Evolutionary conservation across 2,329 filamentous ascomycete genomes (phyloP).

Genomic region (Ceratocystis huliohia): DNA sequence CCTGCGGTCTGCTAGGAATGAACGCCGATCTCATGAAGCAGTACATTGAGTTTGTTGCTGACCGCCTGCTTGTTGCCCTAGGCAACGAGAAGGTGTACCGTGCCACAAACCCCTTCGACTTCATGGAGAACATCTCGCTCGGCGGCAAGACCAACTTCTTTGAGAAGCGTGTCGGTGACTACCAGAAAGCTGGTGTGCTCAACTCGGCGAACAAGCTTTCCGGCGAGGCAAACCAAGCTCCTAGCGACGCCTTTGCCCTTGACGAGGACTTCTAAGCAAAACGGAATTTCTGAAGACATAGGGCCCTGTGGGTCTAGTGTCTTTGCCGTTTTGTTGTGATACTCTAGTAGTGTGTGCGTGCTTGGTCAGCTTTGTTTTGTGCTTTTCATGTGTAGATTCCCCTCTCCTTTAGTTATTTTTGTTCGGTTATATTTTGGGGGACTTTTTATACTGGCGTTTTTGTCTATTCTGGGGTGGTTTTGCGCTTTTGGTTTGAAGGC

Average conservation of each 20-base stretch:
- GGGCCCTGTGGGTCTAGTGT: not conserved
- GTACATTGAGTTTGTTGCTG: slow-evolving; percentile 99
- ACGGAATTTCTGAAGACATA: too few relatives aligned
- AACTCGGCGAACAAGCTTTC: slow-evolving; percentile 66
- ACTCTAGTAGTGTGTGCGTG: not conserved
- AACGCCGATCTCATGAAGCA: slow-evolving; percentile 96
- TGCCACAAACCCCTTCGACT: slow-evolving; percentile 92
- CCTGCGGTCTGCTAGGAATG: slow-evolving; percentile 90
- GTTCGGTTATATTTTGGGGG: slow-evolving; percentile 24
- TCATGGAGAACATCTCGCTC: slow-evolving; percentile 99
- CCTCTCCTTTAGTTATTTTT: slow-evolving; percentile 19
- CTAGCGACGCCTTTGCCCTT: slow-evolving; percentile 74
- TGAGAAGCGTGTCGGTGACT: slow-evolving; percentile 98
- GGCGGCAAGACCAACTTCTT: slow-evolving; percentile 99
- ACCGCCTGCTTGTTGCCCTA: slow-evolving; percentile 81
- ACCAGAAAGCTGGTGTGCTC: slow-evolving; percentile 99
- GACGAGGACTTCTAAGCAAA: slow-evolving; percentile 82
- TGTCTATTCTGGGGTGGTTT: slow-evolving; percentile 10
- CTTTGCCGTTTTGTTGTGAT: not conserved
- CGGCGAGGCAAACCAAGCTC: slow-evolving; percentile 35
- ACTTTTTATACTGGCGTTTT: slow-evolving; percentile 15
- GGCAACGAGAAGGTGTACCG: slow-evolving; percentile 94
- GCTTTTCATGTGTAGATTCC: slow-evolving; percentile 14
- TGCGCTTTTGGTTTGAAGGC: slow-evolving; percentile 9
- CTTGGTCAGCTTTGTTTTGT: not conserved